Evolutionary conservation across 2,329 filamentous ascomycete genomes (phyloP), one percentile per base, ranked within the genome.

Genomic region (Emergomyces pasteurianus): DNA sequence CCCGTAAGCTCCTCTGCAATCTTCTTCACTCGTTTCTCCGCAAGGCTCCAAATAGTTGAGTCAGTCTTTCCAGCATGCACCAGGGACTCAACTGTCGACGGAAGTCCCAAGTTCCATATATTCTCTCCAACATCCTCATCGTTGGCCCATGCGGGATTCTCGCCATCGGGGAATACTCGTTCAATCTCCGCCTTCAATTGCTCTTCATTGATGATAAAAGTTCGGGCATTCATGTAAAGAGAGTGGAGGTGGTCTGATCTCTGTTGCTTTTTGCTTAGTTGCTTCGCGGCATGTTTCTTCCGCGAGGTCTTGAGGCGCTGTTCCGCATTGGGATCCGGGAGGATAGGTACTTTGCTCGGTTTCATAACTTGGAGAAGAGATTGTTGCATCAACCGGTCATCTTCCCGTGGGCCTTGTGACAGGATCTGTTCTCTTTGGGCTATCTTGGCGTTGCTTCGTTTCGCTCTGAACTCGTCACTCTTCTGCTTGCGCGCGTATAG

Each of bases 161-260:
- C 75, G 64, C 83, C 80, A 31, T 85, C 83, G 18, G 84, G 81
- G 75, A 96, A 99, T n/a, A 87, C 80, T 64, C 80, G 77, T 26
- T 95, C 87, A 61, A 96, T 86, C 65, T 85, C 82, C 18, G 79
- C 79, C 67, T 88, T 82, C 40, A 99, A 82, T 72, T 95, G 87
- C 58, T 81, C 77, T 72, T 95, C 91, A 28, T 82, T 86, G 21
- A 90, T 86, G 71, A 99, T 96, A 76, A 97, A 99, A 46, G 84
- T 79, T 31, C 88, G 83, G 5, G 94, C 91, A 67, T 91, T 88
- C 77, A 94, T 88, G 76, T 99, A 99, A 14, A 99, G 82, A 62
- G 89, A 86, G 75, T 96, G 90, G 36, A 99, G 77, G 18, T 86
- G 82, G 65, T 92, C 84, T 63, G 83, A 80, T 58, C 88, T 83